A percentile compares a stretch with the other conserved stretches of the same genome.
Conservation (phyloP, 495 filamentous ascomycete species). For the Diplogelasinospora grovesii region DNA sequence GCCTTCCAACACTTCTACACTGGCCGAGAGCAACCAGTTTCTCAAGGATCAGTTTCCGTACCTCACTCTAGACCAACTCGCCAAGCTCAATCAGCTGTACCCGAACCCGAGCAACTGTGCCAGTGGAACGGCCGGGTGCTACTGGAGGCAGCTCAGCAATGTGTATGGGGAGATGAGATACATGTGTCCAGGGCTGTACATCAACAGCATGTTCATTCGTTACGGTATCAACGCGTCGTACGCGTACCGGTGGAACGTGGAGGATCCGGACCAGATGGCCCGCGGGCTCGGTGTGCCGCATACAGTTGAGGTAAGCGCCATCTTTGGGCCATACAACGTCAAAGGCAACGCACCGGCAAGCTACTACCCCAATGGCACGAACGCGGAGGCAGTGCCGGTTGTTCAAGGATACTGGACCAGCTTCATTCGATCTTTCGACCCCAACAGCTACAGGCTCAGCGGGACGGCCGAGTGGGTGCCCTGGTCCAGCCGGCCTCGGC, state of each 20-base stretch:
- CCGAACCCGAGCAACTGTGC: constrained; percentile 33
- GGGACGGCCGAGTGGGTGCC: constrained; percentile 24
- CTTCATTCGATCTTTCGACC: constrained; percentile 59
- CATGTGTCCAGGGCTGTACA: constrained; percentile 57
- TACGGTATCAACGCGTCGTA: constrained; percentile 38
- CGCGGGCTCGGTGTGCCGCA: constrained; percentile 57
- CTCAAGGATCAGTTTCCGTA: constrained; percentile 57
- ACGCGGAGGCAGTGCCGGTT: constrained; percentile 46
- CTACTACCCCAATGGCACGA: constrained; percentile 43
- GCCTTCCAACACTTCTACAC: constrained; percentile 39
- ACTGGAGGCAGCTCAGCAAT: constrained; percentile 54
- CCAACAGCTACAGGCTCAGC: constrained; percentile 43
- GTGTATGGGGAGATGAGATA: constrained; percentile 72
- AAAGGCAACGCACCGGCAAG: constrained; percentile 37
- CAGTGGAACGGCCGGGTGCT: constrained; percentile 40
- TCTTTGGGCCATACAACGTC: constrained; percentile 44
- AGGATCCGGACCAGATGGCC: constrained; percentile 40
- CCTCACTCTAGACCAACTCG: constrained; percentile 46
- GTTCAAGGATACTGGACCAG: constrained; percentile 65
- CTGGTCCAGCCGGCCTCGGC: constrained; percentile 25
- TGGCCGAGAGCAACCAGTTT: constrained; percentile 47
- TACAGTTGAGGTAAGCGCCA: constrained; percentile 53
- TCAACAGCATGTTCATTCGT: constrained; percentile 39
- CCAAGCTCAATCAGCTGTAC: constrained; percentile 53
- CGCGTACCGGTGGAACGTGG: constrained; percentile 64